phyloP scores from a whole-genome alignment of 768 basidiomycete species.

The Mycena maculata region DNA sequence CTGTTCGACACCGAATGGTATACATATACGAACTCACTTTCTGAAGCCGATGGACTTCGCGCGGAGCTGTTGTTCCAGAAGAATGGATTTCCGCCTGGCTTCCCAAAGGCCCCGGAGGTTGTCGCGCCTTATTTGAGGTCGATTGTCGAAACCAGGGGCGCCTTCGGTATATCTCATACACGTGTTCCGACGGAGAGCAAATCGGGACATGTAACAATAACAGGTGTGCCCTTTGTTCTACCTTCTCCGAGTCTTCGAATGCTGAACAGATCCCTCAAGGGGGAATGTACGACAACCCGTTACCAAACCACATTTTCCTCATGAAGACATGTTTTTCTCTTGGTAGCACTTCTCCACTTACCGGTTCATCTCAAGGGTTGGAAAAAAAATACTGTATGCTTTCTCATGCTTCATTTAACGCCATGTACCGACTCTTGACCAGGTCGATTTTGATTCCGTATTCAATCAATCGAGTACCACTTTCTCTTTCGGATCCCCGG shows the following conservation, averaged over 20 bases:
- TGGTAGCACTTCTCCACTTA: slow-evolving; percentile 17
- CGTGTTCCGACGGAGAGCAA: slow-evolving; percentile 89
- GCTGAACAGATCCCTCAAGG: slow-evolving; percentile 52
- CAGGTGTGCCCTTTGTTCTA: slow-evolving; percentile 59
- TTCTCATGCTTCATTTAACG: not conserved
- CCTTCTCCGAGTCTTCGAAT: not conserved
- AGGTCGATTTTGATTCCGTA: slow-evolving; percentile 87
- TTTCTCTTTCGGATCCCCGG: slow-evolving; percentile 88
- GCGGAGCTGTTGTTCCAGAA: slow-evolving; percentile 81
- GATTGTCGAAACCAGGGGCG: slow-evolving; percentile 73
- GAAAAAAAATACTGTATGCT: slow-evolving; percentile 82
- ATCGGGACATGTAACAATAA: slow-evolving; percentile 90
- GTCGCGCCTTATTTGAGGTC: slow-evolving; percentile 82
- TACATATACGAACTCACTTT: slow-evolving; percentile 5
- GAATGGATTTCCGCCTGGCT: slow-evolving; percentile 65
- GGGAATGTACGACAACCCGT: slow-evolving; percentile 93
- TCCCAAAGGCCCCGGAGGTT: slow-evolving; percentile 63
- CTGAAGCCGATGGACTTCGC: slow-evolving; percentile 81
- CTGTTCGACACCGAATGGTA: not conserved
- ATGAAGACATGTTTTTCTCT: slow-evolving; percentile 57
- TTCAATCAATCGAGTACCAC: slow-evolving; percentile 85
- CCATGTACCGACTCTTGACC: slow-evolving; percentile 41
- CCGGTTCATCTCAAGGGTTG: slow-evolving; percentile 66
- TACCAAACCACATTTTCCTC: slow-evolving; percentile 67
- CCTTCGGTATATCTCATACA: slow-evolving; percentile 88